Evolutionary conservation across 345 rosid species (phyloP), one percentile per base, ranked within the genome.

Genomic region (Salix koriyanagi): DNA sequence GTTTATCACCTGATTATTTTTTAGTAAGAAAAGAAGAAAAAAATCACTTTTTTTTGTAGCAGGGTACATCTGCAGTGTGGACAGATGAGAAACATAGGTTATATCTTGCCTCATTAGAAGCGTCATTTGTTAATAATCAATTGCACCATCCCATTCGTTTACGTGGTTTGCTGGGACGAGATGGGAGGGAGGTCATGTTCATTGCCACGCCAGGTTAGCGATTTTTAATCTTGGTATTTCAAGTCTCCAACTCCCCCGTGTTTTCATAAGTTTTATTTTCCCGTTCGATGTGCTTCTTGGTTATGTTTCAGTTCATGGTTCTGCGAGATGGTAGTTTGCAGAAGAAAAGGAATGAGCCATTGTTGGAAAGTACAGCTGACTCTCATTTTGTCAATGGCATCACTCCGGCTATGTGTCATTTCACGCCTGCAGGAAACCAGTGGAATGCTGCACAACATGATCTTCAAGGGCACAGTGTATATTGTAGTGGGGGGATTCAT

Each of bases 31-130:
- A 5, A 34, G 37, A 34, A 34, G 37, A 5, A 34, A 39, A 41
- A 41, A 41, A 10, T 41, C 3, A 10, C 44, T 19, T 30, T 16
- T 16, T 19, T 65, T 70, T 14, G 75, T 54, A 14, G 82, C 89
- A 90, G 91, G 90, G 85, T 39, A 80, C 79, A 50, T 72, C 83
- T 42, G 72, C 19, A 71, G 86, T 18, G 66, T 93, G 97, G 98
- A 93, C 96, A 34, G 81, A 91, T 83, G 93, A 91, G 88, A 91
- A 82, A 78, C 98, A 93, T 85, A 80, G 72, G 48, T 68, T 76
- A 7, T 93, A 90, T 80, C 87, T 93, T 65, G 78, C 82, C 79
- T 79, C 77, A 23, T 76, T 93, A 68, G 98, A 93, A 84, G 86
- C 79, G 73, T 89, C 96, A 12, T 91, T 93, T 82, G 86, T 93